Evolutionary conservation across 2,329 filamentous ascomycete species (phyloP), one percentile per base, ranked within the genome.

Genomic region (Thielaviopsis musarum): DNA sequence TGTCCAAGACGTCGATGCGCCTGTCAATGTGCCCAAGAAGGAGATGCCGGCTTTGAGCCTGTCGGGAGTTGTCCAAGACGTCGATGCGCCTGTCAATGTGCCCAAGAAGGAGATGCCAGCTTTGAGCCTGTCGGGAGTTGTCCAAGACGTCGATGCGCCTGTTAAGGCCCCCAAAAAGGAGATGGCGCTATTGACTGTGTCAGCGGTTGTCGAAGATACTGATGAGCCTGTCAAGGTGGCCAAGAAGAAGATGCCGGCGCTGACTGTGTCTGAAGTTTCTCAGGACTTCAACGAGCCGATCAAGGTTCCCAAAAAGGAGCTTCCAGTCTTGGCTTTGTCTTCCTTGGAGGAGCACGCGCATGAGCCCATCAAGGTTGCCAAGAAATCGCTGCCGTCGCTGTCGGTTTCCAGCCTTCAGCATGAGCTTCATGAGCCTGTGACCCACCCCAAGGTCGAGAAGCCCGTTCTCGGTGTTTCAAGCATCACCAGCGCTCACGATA

Each of bases 401-500:
- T 45, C 38, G 12, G 38, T 45, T 45, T 45, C 38, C n/a, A 7
- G 38, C 38, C 38, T 45, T 17, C 38, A 45, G 38, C 38, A 45
- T 10, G 38, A 45, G 17, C 38, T 52, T 22, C 30, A 60, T 51
- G 62, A 62, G 28, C 64, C 64, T 5, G 61, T 66, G 13, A 60
- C 62, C 6, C 65, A 66, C 51, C 68, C 70, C 7, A 65, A 70
- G 61, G 48, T 60, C 62, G 63, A 54, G 34, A 67, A 28, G 52
- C 66, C 57, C 58, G 65, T 56, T 13, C 64, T 70, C 24, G 66
- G 63, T 9, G 60, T 71, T 24, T 66, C 69, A 1, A 30, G 64
- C 15, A 65, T 67, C 7, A 66, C 69, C 59, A 55, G 62, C 13
- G 67, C 70, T 21, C 67, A 70, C 62, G 70, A 69, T 13, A 61